Evolutionary conservation across 2,329 filamentous ascomycete genomes (phyloP), one percentile per base, ranked within the genome.

Genomic region (Calonectria pseudoreteaudii): DNA sequence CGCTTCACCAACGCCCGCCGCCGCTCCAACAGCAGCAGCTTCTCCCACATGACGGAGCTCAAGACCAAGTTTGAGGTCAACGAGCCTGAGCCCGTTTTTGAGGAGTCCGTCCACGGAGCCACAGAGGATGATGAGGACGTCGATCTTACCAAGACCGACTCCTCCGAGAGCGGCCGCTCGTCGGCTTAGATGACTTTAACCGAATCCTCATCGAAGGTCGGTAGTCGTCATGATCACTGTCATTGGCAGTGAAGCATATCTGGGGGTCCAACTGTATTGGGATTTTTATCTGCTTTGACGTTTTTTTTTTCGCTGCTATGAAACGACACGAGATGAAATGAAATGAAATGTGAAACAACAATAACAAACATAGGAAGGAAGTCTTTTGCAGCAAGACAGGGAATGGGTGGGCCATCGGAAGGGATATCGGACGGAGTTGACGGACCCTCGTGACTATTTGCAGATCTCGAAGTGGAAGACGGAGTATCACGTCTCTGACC

Each of bases 61-160:
- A 97, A 97, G 90, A 98, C 96, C 86, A 99, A 99, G 88, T 98
- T 98, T 84, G 97, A 99, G 86, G 89, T 94, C 79, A 90, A 95
- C 83, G 97, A 98, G 80, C 89, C 91, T 23, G 96, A 98, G 82
- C 96, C 95, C 50, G 94, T 98, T 82, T 98, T 98, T 79, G 95
- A 98, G 84, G 96, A 98, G 86, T 90, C 91, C 69, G 76, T 97
- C 73, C 95, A 97, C 82, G 95, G 94, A 36, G 90, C 93, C 23
- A 81, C 86, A 66, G 86, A 87, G 34, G 90, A 91, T 66, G 86
- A 87, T 50, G 90, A 91, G 67, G 83, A 81, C 70, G 90, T 93
- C 74, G 84, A 89, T 72, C 86, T 90, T 73, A 87, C 85, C 81
- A 90, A 91, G 86, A 89, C 87, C 41, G 89, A 91, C 81, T 87